Evolutionary conservation across 2,329 filamentous ascomycete species (phyloP).

Genomic region (Magnaporthiopsis incrustans): DNA sequence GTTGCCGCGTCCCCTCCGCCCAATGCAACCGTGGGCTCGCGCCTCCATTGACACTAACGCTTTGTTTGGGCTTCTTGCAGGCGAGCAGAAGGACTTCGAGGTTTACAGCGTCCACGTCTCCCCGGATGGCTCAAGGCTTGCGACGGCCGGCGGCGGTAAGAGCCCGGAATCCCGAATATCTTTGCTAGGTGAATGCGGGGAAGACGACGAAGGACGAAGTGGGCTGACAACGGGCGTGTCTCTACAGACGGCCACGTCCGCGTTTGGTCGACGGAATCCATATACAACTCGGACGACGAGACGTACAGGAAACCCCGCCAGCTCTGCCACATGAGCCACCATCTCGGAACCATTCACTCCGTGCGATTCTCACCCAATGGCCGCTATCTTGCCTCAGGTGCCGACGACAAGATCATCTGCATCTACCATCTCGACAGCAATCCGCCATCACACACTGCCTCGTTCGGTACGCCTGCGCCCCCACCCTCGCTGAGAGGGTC

Average conservation of each 20-base stretch:
- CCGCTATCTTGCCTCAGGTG: slow-evolving; percentile 90
- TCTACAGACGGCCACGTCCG: slow-evolving; percentile 81
- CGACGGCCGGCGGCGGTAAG: slow-evolving; percentile 86
- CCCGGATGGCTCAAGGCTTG: slow-evolving; percentile 82
- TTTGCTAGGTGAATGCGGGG: too few species aligned
- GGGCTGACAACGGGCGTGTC: not conserved
- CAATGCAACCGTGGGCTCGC: slow-evolving; percentile 15
- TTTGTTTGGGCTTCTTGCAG: slow-evolving; percentile 30
- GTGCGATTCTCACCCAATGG: slow-evolving; percentile 95
- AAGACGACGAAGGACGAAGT: not conserved
- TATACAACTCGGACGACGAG: slow-evolving; percentile 69
- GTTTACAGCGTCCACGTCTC: slow-evolving; percentile 98
- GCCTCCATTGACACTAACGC: not conserved
- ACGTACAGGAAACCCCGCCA: slow-evolving; percentile 75
- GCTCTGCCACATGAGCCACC: slow-evolving; percentile 96
- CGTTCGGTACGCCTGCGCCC: slow-evolving; percentile 59
- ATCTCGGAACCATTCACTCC: slow-evolving; percentile 93
- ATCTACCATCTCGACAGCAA: slow-evolving; percentile 87
- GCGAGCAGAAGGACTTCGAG: slow-evolving; percentile 96
- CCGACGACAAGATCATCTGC: slow-evolving; percentile 98
- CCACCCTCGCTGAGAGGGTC: not conserved
- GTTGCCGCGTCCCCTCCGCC: not conserved
- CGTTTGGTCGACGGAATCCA: slow-evolving; percentile 94
- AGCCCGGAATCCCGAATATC: slow-evolving; percentile 7
- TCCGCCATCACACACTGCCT: slow-evolving; percentile 65